Evolutionary conservation across 176 grass and related monocot genomes (phyloP).

Genomic region (Paspalum vaginatum): DNA sequence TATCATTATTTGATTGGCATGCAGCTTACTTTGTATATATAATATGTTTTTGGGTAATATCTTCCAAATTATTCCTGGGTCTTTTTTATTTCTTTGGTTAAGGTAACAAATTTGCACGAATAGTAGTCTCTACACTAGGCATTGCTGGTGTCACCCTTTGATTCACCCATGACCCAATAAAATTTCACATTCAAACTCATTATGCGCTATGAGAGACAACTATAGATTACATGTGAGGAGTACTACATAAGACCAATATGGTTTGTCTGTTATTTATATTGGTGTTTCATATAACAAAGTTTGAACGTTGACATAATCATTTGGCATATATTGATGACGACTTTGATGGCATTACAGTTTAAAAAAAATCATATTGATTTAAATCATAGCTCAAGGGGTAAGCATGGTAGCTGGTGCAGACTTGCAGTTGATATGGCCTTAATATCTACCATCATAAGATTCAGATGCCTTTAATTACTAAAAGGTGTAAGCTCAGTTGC

Average conservation of each 20-base stretch:
- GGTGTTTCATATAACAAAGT: not conserved
- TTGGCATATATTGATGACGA: not conserved
- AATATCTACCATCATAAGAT: not conserved
- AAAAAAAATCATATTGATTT: not conserved
- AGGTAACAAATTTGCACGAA: not conserved
- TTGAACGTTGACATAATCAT: not conserved
- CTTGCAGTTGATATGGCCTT: not conserved
- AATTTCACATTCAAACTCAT: not conserved
- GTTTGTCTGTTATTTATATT: not conserved
- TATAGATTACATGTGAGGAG: not conserved
- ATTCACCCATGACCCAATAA: not conserved
- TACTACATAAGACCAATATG: not conserved
- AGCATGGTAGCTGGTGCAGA: not conserved
- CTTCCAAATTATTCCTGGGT: not conserved
- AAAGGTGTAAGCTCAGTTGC: not conserved
- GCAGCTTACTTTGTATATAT: not conserved
- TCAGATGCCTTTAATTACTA: not conserved
- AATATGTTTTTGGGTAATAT: not conserved
- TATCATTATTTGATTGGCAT: not conserved
- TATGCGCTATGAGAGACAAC: not conserved
- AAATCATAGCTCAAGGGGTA: not conserved
- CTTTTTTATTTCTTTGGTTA: not conserved
- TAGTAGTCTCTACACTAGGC: not conserved
- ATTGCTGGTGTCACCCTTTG: not conserved
- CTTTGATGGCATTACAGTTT: conserved; percentile 1